phyloP scores from a whole-genome alignment of 805 yeast species.

The Myxozyma geophila region DNA sequence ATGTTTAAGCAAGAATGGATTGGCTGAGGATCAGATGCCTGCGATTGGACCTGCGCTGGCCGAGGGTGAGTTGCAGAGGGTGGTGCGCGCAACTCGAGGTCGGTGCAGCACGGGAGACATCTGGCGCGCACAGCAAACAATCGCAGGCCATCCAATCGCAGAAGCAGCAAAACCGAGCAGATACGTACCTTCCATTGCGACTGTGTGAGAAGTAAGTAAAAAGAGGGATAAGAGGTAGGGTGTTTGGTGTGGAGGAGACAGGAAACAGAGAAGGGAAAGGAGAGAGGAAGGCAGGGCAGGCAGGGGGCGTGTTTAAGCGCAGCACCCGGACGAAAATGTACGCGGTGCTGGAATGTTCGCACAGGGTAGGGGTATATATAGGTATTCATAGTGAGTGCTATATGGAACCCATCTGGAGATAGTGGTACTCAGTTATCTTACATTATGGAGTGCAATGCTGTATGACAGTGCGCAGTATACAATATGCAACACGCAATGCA shows the following conservation, averaged over 20 bases:
- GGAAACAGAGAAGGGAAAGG: constrained; percentile 16
- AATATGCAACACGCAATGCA: too few species aligned
- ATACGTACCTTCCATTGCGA: constrained; percentile 34
- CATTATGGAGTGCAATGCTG: too few species aligned
- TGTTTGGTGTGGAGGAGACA: constrained; percentile 9
- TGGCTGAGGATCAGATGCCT: neutral
- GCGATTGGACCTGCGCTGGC: neutral
- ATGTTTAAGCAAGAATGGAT: constrained; percentile 7
- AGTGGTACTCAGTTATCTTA: too few species aligned
- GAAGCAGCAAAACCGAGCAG: constrained; percentile 2
- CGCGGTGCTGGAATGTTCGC: constrained; percentile 21
- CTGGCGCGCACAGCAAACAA: too few species aligned
- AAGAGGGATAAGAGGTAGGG: constrained; percentile 1
- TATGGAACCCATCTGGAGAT: too few species aligned
- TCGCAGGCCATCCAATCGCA: constrained; percentile 5
- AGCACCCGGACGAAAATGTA: constrained; percentile 5
- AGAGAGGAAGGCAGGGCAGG: constrained; percentile 12
- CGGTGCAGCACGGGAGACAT: too few species aligned
- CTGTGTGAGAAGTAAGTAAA: neutral
- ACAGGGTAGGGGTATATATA: neutral
- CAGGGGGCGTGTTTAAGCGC: constrained; percentile 11
- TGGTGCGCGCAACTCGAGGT: neutral
- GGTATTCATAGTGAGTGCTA: too few species aligned
- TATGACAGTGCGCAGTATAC: too few species aligned
- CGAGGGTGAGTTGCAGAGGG: neutral